Percentiles rank a stretch among this genome's conserved stretches.
phyloP scores from a whole-genome alignment of 495 filamentous ascomycete species.

The Neurospora intermedia region DNA sequence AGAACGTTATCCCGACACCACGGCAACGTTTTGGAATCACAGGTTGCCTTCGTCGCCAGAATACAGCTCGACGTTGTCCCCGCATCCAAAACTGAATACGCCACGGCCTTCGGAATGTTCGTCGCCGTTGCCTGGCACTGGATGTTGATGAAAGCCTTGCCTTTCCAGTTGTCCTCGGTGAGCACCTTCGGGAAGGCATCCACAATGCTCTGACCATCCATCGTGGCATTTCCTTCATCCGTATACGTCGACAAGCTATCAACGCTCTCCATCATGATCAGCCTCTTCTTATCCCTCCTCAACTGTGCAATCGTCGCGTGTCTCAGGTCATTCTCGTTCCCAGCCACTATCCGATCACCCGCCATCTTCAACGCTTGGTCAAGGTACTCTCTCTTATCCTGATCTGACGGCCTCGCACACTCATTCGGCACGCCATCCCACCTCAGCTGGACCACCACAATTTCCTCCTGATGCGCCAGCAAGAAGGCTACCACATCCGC shows the following conservation, averaged over 20 bases:
- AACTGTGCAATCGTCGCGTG: conserved; percentile 28
- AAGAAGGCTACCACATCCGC: conserved; percentile 35
- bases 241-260: conserved; percentile 42
- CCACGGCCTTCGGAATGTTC: conserved; percentile 37
- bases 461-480: conserved; percentile 32
- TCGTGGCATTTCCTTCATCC: conserved; percentile 39
- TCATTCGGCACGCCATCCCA: conserved; percentile 43
- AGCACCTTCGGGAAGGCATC: conserved; percentile 29
- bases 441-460: conserved; percentile 41
- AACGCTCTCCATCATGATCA: conserved; percentile 35
- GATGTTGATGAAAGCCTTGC: conserved; percentile 35
- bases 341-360: conserved; percentile 20
- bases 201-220: conserved; percentile 37
- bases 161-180: conserved; percentile 23
- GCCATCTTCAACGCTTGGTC: conserved; percentile 23
- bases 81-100: conserved; percentile 33
- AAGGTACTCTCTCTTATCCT: conserved; percentile 32
- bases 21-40: conserved; percentile 39
- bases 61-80: conserved; percentile 33
- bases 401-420: conserved; percentile 31
- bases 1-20: conserved; percentile 35
- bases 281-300: conserved; percentile 30
- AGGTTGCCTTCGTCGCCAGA: conserved; percentile 41
- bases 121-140: conserved; percentile 47
- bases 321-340: conserved; percentile 27